phyloP scores from a whole-genome alignment of 257 asterid genomes.

The Mitragyna speciosa region DNA sequence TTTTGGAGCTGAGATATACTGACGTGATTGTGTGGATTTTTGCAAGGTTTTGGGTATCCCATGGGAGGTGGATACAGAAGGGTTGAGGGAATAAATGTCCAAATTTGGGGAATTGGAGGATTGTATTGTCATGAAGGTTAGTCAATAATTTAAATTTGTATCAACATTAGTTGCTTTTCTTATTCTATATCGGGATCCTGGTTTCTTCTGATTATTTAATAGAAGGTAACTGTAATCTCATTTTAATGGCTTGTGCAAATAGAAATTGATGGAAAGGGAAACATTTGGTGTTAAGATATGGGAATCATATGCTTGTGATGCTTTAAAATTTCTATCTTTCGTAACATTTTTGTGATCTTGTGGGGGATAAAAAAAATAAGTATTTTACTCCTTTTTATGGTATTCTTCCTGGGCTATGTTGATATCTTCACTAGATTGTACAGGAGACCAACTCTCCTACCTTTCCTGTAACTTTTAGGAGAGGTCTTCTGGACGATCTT shows the following conservation, averaged over 20 bases:
- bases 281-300: background rate
- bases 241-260: background rate
- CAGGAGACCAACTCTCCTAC: background rate
- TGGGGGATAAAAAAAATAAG: too few species aligned
- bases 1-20: background rate
- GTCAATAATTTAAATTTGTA: background rate
- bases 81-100: constrained; percentile 88
- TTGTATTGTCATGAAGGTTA: constrained; percentile 96
- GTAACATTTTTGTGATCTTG: background rate
- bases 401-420: too few species aligned
- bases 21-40: constrained; percentile 8
- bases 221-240: background rate
- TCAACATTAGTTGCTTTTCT: background rate
- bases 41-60: constrained; percentile 93
- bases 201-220: background rate
- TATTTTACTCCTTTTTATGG: too few species aligned
- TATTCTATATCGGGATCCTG: background rate
- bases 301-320: background rate
- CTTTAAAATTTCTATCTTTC: background rate
- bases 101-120: constrained; percentile 95
- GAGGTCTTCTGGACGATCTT: constrained; percentile 90
- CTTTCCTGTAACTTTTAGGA: constrained; percentile 50
- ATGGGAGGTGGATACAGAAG: constrained; percentile 97
- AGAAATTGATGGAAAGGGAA: background rate
- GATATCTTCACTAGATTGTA: background rate